These are phyloP conservation scores for Trametes sanguinea DNA, from an alignment of 768 basidiomycete species.

Conservation along the genomic window DNA sequence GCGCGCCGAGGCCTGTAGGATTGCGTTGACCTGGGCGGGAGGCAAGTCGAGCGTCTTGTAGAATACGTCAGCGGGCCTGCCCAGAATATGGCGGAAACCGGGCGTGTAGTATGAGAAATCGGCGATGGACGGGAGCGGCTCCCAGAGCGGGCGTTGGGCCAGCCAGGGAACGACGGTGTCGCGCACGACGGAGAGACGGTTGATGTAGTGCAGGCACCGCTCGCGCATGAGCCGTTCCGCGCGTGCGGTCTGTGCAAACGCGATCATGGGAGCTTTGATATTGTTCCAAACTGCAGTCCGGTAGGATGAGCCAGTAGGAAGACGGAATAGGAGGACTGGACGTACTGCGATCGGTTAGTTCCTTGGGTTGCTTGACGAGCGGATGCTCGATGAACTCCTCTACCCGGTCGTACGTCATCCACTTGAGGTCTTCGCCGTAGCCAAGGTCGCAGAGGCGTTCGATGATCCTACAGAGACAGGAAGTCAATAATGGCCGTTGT, in stretches of 20 bases:
- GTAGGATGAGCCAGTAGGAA: neutral
- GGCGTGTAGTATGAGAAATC: conserved; percentile 12
- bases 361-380: conserved; percentile 16
- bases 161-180: conserved; percentile 8
- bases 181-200: conserved; percentile 4
- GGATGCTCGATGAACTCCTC: conserved; percentile 14
- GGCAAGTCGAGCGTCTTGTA: neutral
- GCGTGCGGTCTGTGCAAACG: conserved; percentile 5
- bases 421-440: conserved; percentile 10
- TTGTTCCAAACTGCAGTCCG: conserved; percentile 15
- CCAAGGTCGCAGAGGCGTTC: conserved; percentile 7
- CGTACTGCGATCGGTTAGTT: conserved; percentile 19
- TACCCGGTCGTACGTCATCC: conserved; percentile 3
- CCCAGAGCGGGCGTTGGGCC: conserved; percentile 1
- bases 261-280: conserved; percentile 15
- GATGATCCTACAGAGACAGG: conserved; percentile 1
- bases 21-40: neutral
- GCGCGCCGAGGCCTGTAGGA: neutral
- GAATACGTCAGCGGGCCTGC: neutral
- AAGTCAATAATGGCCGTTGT: neutral
- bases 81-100: conserved; percentile 3
- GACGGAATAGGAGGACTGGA: neutral
- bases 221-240: conserved; percentile 11
- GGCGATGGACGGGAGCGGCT: conserved; percentile 6
- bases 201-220: conserved; percentile 12